Conservation (phyloP, 768 basidiomycete genomes). For the Leccinum obscurum region DNA sequence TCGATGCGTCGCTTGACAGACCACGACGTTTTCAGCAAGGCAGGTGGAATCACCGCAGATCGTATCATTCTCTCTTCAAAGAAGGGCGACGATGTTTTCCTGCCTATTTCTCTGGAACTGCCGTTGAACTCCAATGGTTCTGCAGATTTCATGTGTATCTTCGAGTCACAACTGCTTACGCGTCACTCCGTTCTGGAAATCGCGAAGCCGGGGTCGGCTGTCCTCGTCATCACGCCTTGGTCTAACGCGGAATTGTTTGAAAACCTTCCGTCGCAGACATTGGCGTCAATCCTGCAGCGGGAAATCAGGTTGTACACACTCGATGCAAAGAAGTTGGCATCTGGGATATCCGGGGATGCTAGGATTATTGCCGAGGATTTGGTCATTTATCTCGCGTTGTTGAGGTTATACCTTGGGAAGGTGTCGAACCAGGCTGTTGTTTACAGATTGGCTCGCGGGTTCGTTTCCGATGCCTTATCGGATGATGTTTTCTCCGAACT, state of each 20-base stretch:
- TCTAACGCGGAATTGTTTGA: slow-evolving; percentile 67
- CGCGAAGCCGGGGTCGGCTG: slow-evolving; percentile 63
- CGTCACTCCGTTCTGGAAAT: slow-evolving; percentile 70
- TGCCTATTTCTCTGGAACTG: slow-evolving; percentile 57
- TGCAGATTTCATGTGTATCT: slow-evolving; percentile 70
- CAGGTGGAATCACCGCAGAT: slow-evolving; percentile 68
- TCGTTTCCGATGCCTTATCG: slow-evolving; percentile 47
- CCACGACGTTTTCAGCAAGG: slow-evolving; percentile 73
- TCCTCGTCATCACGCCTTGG: slow-evolving; percentile 80
- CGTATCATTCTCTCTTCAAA: slow-evolving; percentile 65
- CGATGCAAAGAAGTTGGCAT: slow-evolving; percentile 55
- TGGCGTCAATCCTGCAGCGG: slow-evolving; percentile 44
- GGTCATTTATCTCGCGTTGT: slow-evolving; percentile 74
- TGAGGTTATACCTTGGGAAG: slow-evolving; percentile 78
- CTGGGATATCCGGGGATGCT: slow-evolving; percentile 27
- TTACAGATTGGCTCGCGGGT: slow-evolving; percentile 47
- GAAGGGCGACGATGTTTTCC: slow-evolving; percentile 32
- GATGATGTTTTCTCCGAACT: slow-evolving; percentile 48
- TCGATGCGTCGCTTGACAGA: slow-evolving; percentile 62
- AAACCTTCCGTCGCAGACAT: slow-evolving; percentile 57
- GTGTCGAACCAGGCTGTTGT: slow-evolving; percentile 56
- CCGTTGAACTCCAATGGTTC: slow-evolving; percentile 55
- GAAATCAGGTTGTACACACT: slow-evolving; percentile 59
- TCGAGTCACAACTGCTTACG: slow-evolving; percentile 78
- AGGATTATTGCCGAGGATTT: slow-evolving; percentile 52